These are phyloP conservation scores for Bipolaris oryzae DNA, from an alignment of 2,329 filamentous ascomycete species.

Conservation along the genomic window DNA sequence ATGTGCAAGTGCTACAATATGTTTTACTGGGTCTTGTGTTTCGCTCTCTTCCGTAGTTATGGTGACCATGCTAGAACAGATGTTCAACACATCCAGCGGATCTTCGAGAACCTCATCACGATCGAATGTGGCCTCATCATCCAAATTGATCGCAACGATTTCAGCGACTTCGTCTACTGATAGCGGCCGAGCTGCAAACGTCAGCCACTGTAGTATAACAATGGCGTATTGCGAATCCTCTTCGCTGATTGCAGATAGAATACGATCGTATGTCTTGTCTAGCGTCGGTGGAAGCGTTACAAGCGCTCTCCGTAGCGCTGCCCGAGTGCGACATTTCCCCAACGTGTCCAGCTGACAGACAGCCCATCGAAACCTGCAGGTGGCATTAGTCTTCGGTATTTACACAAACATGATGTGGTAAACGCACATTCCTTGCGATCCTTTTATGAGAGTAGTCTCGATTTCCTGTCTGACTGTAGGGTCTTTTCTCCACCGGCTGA, in stretches of 20 bases:
- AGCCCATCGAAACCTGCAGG: conserved; percentile 36
- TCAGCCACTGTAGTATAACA: conserved; percentile 33
- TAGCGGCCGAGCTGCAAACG: conserved; percentile 30
- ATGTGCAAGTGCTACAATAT: conserved; percentile 35
- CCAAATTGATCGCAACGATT: conserved; percentile 34
- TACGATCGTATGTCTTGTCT: conserved; percentile 38
- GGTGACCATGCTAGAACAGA: conserved; percentile 44
- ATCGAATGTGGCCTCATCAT: conserved; percentile 38
- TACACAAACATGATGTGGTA: background rate
- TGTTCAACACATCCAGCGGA: conserved; percentile 35
- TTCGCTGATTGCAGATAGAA: conserved; percentile 27
- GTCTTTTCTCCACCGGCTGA: conserved; percentile 36
- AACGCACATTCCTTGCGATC: conserved; percentile 33
- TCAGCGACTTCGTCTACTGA: conserved; percentile 31
- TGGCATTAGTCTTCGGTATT: conserved; percentile 8
- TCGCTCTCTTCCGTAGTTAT: conserved; percentile 15
- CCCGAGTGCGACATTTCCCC: conserved; percentile 26
- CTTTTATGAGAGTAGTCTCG: conserved; percentile 27
- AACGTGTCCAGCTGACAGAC: conserved; percentile 34
- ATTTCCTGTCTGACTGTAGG: conserved; percentile 34
- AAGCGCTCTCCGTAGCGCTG: conserved; percentile 25
- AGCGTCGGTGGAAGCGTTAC: conserved; percentile 29
- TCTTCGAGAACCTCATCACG: conserved; percentile 44
- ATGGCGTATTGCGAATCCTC: conserved; percentile 21
- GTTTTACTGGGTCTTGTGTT: background rate